These are phyloP conservation scores for Blastomyces parvus DNA, from an alignment of 2,329 filamentous ascomycete genomes.

Conservation along the genomic window DNA sequence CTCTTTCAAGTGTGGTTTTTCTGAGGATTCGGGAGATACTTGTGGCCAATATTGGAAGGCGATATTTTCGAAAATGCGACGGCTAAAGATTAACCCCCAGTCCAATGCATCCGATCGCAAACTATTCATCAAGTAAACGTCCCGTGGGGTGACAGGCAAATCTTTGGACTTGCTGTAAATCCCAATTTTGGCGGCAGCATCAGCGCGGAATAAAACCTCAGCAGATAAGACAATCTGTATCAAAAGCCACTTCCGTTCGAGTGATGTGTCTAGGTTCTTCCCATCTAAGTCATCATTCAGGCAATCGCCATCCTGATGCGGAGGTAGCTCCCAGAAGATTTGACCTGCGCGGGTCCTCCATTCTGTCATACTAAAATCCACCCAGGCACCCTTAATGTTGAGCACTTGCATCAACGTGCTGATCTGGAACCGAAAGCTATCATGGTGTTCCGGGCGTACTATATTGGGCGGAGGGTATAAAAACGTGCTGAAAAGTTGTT, in stretches of 20 bases:
- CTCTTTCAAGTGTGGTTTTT: not conserved
- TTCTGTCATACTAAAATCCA: conserved; percentile 39
- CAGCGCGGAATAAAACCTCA: conserved; percentile 46
- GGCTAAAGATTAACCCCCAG: conserved; percentile 48
- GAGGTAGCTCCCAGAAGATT: conserved; percentile 34
- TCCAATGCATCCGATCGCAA: conserved; percentile 44
- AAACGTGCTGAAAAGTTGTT: conserved; percentile 30
- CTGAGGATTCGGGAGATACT: not conserved
- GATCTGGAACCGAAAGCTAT: conserved; percentile 39
- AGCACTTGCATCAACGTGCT: conserved; percentile 36
- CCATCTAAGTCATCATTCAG: conserved; percentile 17
- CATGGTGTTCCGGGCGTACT: conserved; percentile 20
- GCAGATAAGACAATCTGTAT: conserved; percentile 47
- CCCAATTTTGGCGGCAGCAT: conserved; percentile 37
- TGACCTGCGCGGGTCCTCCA: conserved; percentile 40
- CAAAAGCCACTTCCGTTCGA: conserved; percentile 45
- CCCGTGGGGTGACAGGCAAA: conserved; percentile 34
- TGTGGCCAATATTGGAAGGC: conserved; percentile 25
- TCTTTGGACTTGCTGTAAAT: conserved; percentile 33
- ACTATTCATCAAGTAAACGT: conserved; percentile 39
- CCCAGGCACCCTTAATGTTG: conserved; percentile 37
- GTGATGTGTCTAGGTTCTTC: conserved; percentile 20
- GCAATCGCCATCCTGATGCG: conserved; percentile 30
- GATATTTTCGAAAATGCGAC: conserved; percentile 46
- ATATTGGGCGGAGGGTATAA: conserved; percentile 29